A percentile compares a stretch with the other conserved stretches of the same genome.
Evolutionary conservation across 2,329 filamentous ascomycete species (phyloP).

Genomic region (Trichoderma hamatum): DNA sequence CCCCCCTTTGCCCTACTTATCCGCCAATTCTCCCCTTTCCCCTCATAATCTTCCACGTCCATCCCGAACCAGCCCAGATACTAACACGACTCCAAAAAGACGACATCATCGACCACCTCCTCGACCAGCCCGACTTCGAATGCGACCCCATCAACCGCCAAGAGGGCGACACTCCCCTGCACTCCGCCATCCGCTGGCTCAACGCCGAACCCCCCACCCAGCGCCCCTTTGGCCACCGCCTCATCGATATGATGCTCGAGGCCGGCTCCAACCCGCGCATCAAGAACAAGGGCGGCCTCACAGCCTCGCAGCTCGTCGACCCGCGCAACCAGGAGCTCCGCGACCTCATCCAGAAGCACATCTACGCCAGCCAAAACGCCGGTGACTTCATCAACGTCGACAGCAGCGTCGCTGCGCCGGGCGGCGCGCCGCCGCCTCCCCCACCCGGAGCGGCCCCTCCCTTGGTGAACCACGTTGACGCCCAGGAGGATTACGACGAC

Average conservation of each 20-base stretch:
- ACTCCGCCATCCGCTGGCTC: conserved; percentile 76
- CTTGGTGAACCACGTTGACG: conserved; percentile 27
- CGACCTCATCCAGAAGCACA: conserved; percentile 68
- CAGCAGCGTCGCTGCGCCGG: conserved; percentile 24
- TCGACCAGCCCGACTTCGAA: conserved; percentile 83
- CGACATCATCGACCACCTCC: conserved; percentile 78
- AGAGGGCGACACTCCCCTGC: conserved; percentile 78
- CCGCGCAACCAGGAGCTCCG: conserved; percentile 66
- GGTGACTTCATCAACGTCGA: conserved; percentile 58
- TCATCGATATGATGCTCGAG: conserved; percentile 81
- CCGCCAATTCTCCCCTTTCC: background rate
- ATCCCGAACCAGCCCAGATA: no score
- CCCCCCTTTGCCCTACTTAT: no score
- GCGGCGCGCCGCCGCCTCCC: conserved; percentile 30
- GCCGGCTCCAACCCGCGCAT: conserved; percentile 65
- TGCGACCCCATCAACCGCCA: conserved; percentile 75
- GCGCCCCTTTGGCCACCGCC: conserved; percentile 64
- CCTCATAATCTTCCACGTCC: no score
- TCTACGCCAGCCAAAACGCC: conserved; percentile 63
- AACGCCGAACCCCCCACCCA: conserved; percentile 68
- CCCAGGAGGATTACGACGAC: conserved; percentile 46
- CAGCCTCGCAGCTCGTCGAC: conserved; percentile 72
- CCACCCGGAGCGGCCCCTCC: conserved; percentile 28
- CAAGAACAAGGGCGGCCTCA: conserved; percentile 73
- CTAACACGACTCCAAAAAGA: conserved; percentile 49